Evolutionary conservation across 2,329 filamentous ascomycete species (phyloP).

Genomic region (Aspergillus viridinutans): DNA sequence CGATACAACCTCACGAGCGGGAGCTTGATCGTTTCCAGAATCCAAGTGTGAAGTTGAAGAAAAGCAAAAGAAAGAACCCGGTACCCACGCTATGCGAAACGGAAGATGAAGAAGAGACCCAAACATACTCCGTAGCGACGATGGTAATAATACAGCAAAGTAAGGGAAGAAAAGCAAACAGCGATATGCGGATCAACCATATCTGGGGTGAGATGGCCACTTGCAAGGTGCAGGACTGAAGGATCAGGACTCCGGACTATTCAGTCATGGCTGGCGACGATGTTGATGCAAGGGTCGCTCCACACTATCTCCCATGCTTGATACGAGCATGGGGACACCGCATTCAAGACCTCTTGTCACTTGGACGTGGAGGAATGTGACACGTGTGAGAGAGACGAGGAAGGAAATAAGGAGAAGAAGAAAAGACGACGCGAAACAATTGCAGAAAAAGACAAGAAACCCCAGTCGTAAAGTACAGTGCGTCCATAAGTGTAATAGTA

Average conservation of each 20-base stretch:
- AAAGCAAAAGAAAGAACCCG: conserved; percentile 9
- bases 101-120: conserved; percentile 5
- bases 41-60: conserved; percentile 1
- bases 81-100: conserved; percentile 32
- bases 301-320: conserved; percentile 2
- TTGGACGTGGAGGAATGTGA: conserved; percentile 9
- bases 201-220: neutral
- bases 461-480: neutral
- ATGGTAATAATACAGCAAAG: conserved; percentile 9
- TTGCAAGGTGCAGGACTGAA: neutral
- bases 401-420: conserved; percentile 5
- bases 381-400: conserved; percentile 11
- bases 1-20: neutral
- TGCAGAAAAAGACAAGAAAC: neutral
- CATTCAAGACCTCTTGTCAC: neutral
- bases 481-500: neutral
- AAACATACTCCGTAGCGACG: neutral
- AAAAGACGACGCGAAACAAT: conserved; percentile 1
- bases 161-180: conserved; percentile 3
- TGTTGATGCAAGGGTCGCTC: neutral
- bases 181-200: neutral
- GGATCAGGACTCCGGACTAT: neutral
- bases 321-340: neutral
- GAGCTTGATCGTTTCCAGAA: neutral
- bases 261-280: neutral